Base-by-base conservation (phyloP, 345 rosid genomes). In the Lenwebbia sp. region DNA sequence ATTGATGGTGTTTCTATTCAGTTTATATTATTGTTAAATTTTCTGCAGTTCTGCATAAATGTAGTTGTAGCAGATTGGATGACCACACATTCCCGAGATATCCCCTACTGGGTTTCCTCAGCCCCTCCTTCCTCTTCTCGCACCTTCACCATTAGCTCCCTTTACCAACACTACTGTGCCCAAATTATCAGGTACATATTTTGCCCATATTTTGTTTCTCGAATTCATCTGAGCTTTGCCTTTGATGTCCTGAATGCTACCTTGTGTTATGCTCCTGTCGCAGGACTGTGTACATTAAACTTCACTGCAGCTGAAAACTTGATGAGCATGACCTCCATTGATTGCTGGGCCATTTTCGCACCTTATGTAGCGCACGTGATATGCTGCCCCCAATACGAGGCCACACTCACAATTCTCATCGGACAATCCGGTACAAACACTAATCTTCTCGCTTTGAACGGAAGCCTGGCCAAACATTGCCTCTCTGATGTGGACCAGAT, bases 351-450 rank as follows among this genome's bases (percentile, higher is more conserved):
- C 23, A 87, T 91, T 76, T 95, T 97, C 56, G 99, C 99, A 56
- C 96, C 98, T 5, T 86, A 94, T 86, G 87, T 96, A 86, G 98
- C 99, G 17, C 94, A 97, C 82, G 99, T 96, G 81, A 94, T 96
- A 90, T 97, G 99, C 87, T 97, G 99, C 89, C 99, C 99, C 15
- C 99, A 97, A 91, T 85, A 96, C 33, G 94, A 92, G 83, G 99
- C 98, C 54, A 92, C 96, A 10, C 90, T 95, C 41, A 86, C 93
- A 47, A 96, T 96, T 58, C 95, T 95, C 54, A 91, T 96, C 30
- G 99, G 98, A 22, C 94, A 92, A 86, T 94, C 95, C 51, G 96
- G 99, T 84, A 91, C 92, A 91, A 88, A 87, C 33, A 94, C 94
- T 8, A 92, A 95, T 47, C 75, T 90, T 85, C 99, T 97, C 75